A percentile compares a stretch with the other conserved stretches of the same genome.
These are phyloP conservation scores for Arthrinium puccinioides DNA, from an alignment of 2,329 filamentous ascomycete genomes.

Conservation along the genomic window DNA sequence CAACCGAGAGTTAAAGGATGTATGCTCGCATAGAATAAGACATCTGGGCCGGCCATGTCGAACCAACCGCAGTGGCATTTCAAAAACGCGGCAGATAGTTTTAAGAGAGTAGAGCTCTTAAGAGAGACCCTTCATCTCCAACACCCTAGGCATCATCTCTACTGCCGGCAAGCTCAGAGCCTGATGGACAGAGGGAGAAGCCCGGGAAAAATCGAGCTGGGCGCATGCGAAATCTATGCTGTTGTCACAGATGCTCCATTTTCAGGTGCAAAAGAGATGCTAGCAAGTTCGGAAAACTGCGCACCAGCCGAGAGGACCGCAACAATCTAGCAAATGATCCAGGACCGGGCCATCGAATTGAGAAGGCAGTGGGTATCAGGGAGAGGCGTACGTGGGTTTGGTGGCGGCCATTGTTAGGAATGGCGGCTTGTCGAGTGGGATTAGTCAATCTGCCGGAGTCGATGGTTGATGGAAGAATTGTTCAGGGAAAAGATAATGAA, in stretches of 20 bases:
- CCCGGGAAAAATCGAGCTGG: constrained; percentile 75
- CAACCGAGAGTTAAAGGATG: too few relatives aligned
- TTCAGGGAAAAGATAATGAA: too few relatives aligned
- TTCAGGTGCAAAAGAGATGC: constrained; percentile 27
- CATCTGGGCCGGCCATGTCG: constrained; percentile 17
- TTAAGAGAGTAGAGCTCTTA: constrained; percentile 61
- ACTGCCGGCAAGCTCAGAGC: constrained; percentile 37
- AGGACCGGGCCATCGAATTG: constrained; percentile 39
- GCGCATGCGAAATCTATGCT: too few relatives aligned
- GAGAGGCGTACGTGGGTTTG: constrained; percentile 33
- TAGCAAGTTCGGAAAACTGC: constrained; percentile 27
- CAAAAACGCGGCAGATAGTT: constrained; percentile 57
- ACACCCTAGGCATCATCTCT: constrained; percentile 64
- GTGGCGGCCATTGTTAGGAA: constrained; percentile 28
- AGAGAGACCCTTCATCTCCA: constrained; percentile 60
- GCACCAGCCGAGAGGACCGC: constrained; percentile 75
- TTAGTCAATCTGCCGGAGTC: too few relatives aligned
- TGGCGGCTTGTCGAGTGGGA: too few relatives aligned
- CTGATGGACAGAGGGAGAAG: constrained; percentile 49
- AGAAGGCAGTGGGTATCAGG: constrained; percentile 34
- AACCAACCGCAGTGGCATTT: constrained; percentile 12
- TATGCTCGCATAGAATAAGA: too few relatives aligned
- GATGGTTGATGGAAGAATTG: too few relatives aligned
- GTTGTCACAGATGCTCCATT: constrained; percentile 19
- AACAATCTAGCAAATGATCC: constrained; percentile 61